A percentile compares a stretch with the other conserved stretches of the same genome.
Conservation (phyloP, 202 grass and related monocot genomes). For the Saccharum hybrid region DNA sequence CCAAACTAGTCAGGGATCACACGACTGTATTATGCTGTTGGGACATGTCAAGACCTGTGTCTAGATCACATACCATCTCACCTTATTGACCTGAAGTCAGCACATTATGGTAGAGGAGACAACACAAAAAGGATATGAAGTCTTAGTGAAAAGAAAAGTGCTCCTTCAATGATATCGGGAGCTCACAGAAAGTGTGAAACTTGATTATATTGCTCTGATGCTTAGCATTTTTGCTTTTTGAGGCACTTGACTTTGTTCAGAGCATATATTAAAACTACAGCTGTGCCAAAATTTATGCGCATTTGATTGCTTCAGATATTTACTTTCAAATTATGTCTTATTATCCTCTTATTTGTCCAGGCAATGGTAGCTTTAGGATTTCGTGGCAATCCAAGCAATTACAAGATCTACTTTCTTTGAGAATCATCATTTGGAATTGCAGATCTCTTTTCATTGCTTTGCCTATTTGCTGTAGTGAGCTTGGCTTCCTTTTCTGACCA, state of each 20-base stretch:
- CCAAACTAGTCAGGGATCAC: not conserved
- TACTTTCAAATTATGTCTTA: not conserved
- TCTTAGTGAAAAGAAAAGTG: not conserved
- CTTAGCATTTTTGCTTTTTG: conserved; percentile 17
- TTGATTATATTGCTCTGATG: conserved; percentile 32
- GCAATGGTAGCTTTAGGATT: conserved; percentile 95
- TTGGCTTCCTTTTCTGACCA: conserved; percentile 69
- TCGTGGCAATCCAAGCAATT: conserved; percentile 69
- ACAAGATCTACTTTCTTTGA: conserved; percentile 84
- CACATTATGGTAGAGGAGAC: not conserved
- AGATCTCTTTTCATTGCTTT: conserved; percentile 81
- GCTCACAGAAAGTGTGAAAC: conserved; percentile 26
- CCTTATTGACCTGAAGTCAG: conserved; percentile 1
- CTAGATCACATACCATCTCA: not conserved
- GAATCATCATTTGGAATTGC: conserved; percentile 73
- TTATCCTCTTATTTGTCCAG: conserved; percentile 45
- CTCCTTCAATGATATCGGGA: not conserved
- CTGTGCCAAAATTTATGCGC: not conserved
- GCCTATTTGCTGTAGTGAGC: conserved; percentile 66
- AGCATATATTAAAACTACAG: not conserved
- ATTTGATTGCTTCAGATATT: not conserved
- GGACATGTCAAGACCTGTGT: conserved; percentile 20
- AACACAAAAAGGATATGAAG: not conserved
- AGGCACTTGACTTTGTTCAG: not conserved
- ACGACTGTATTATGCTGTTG: not conserved